Percentiles rank a stretch among this genome's conserved stretches.
Conservation (phyloP, 2,329 filamentous ascomycete species). For the Aureobasidium sp. region DNA sequence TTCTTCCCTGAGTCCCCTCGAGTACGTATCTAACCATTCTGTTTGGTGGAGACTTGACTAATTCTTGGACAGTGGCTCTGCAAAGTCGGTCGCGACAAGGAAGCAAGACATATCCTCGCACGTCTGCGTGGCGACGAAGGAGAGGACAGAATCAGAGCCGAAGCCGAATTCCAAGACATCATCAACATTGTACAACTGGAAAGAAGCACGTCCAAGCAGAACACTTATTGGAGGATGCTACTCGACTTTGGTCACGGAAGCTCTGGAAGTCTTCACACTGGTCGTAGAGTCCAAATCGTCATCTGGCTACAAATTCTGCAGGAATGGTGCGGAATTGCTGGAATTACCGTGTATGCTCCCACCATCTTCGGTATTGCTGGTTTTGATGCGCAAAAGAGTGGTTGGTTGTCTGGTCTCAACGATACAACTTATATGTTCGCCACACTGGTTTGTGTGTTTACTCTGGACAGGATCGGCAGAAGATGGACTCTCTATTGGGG, state of each 20-base stretch:
- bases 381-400: slow-evolving; percentile 13
- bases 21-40: no score
- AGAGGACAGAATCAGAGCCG: slow-evolving; percentile 32
- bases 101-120: slow-evolving; percentile 56
- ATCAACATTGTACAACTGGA: neutral
- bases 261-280: slow-evolving; percentile 42
- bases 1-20: slow-evolving; percentile 64
- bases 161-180: slow-evolving; percentile 62
- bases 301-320: slow-evolving; percentile 23
- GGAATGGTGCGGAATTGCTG: slow-evolving; percentile 32
- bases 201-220: slow-evolving; percentile 13
- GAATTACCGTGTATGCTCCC: slow-evolving; percentile 39
- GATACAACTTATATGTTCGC: slow-evolving; percentile 47
- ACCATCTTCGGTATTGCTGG: slow-evolving; percentile 39
- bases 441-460: slow-evolving; percentile 41
- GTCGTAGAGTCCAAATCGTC: slow-evolving; percentile 27
- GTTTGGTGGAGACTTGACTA: no score
- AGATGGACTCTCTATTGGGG: slow-evolving; percentile 67
- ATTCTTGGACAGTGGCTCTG: slow-evolving; percentile 42
- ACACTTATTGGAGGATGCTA: slow-evolving; percentile 25
- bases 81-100: slow-evolving; percentile 57
- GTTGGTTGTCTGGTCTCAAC: slow-evolving; percentile 27
- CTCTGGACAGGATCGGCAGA: slow-evolving; percentile 43
- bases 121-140: slow-evolving; percentile 50
- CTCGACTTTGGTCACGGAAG: slow-evolving; percentile 23